phyloP scores from a whole-genome alignment of 257 asterid species.

The Thymus mandschuricus region DNA sequence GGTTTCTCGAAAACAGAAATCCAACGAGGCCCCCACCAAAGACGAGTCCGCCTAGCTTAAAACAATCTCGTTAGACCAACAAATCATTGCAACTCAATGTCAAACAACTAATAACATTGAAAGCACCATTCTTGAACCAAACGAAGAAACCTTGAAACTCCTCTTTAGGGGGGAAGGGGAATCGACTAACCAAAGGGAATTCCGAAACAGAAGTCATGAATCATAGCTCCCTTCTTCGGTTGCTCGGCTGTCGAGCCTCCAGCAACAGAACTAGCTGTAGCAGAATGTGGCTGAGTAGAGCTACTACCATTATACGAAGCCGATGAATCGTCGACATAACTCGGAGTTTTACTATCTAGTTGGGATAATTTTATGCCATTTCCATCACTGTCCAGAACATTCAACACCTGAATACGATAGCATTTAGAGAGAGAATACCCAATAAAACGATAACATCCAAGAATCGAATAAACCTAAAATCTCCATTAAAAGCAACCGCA shows the following conservation, averaged over 20 bases:
- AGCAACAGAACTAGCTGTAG: constrained; percentile 39
- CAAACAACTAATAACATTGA: not conserved
- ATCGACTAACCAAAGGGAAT: constrained; percentile 83
- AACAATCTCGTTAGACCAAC: constrained; percentile 31
- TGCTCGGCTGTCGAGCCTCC: constrained; percentile 44
- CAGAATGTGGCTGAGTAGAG: constrained; percentile 42
- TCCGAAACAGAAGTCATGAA: constrained; percentile 93
- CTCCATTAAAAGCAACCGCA: not conserved
- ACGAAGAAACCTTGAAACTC: not conserved
- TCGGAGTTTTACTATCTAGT: constrained; percentile 45
- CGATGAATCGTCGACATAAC: constrained; percentile 52
- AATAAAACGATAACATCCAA: constrained; percentile 8
- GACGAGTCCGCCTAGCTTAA: constrained; percentile 73
- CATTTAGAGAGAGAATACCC: not conserved
- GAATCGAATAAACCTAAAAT: not conserved
- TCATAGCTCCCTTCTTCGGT: constrained; percentile 71
- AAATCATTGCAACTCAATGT: not conserved
- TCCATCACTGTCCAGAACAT: constrained; percentile 55
- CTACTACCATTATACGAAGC: constrained; percentile 49
- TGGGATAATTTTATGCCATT: constrained; percentile 42
- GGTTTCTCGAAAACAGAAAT: constrained; percentile 71
- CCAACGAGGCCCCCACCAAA: constrained; percentile 75
- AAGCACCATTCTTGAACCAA: constrained; percentile 2
- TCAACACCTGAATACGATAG: constrained; percentile 16
- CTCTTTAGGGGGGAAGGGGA: not conserved